Evolutionary conservation across 164 flowering plant genomes (phyloP).

Genomic region (Piper betle): DNA sequence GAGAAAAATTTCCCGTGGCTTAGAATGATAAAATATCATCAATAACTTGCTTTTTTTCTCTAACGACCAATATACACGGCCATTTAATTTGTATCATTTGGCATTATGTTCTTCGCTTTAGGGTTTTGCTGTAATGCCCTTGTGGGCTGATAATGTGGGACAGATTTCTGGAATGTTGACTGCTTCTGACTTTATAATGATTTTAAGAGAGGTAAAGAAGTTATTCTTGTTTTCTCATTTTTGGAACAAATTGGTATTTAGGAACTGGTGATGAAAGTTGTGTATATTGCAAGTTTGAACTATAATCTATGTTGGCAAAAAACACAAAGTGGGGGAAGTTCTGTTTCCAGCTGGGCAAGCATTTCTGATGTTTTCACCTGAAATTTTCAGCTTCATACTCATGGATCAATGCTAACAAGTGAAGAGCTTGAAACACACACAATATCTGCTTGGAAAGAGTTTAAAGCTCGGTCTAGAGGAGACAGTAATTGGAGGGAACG

Average conservation of each 20-base stretch:
- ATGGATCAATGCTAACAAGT: constrained; percentile 17
- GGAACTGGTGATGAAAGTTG: neutral
- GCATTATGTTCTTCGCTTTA: constrained; percentile 14
- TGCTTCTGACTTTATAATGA: constrained; percentile 69
- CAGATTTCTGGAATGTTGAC: constrained; percentile 71
- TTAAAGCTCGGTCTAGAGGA: constrained; percentile 16
- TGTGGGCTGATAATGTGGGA: constrained; percentile 54
- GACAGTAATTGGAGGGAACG: constrained; percentile 13
- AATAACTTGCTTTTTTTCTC: neutral
- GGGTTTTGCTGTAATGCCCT: constrained; percentile 68
- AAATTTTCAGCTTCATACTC: constrained; percentile 25
- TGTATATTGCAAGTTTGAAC: too few relatives aligned
- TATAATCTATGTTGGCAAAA: too few relatives aligned
- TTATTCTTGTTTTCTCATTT: neutral
- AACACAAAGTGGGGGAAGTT: too few relatives aligned
- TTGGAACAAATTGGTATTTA: too few relatives aligned
- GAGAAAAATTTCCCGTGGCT: too few relatives aligned
- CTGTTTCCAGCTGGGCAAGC: neutral
- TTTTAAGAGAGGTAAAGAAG: constrained; percentile 56
- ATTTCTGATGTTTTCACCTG: neutral
- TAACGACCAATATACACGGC: neutral
- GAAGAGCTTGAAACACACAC: constrained; percentile 25
- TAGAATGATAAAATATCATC: neutral
- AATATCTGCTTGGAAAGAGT: constrained; percentile 29
- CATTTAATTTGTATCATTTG: neutral